Evolutionary conservation across 768 basidiomycete species (phyloP).

Genomic region (Lactifluus pinguis): DNA sequence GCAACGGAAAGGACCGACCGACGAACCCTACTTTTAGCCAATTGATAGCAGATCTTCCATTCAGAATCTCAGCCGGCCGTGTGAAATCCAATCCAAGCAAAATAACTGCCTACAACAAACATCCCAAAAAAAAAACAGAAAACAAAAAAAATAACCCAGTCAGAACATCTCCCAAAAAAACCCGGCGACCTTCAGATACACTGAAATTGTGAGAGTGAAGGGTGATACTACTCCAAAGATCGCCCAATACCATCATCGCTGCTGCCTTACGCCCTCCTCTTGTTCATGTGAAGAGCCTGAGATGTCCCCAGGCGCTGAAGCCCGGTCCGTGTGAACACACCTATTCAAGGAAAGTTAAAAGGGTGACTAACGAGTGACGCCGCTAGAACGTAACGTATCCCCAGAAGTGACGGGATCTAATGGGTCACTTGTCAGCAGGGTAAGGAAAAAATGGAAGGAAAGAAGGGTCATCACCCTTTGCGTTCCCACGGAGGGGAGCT

Average conservation of each 20-base stretch:
- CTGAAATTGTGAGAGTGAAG: constrained; percentile 2
- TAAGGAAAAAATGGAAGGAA: background rate
- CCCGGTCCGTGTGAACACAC: constrained; percentile 6
- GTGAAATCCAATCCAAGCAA: background rate
- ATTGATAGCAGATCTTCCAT: background rate
- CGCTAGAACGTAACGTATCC: background rate
- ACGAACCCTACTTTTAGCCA: background rate
- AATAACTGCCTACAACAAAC: constrained; percentile 7
- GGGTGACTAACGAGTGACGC: constrained; percentile 8
- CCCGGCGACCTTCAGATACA: constrained; percentile 21
- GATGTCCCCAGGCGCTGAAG: background rate
- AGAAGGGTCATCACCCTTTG: constrained; percentile 1
- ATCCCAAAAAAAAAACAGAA: constrained; percentile 1
- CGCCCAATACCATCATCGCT: constrained; percentile 19
- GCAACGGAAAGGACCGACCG: constrained; percentile 1
- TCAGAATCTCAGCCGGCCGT: background rate
- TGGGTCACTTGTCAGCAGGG: background rate
- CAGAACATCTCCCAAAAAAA: constrained; percentile 13
- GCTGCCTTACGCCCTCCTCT: background rate
- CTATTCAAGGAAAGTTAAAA: background rate
- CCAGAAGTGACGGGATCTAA: background rate
- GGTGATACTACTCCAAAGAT: constrained; percentile 13
- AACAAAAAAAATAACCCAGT: background rate
- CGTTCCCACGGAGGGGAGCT: background rate
- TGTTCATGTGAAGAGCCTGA: background rate